Conservation (phyloP, 441 rosid species). For the Adansonia madagascariensis region DNA sequence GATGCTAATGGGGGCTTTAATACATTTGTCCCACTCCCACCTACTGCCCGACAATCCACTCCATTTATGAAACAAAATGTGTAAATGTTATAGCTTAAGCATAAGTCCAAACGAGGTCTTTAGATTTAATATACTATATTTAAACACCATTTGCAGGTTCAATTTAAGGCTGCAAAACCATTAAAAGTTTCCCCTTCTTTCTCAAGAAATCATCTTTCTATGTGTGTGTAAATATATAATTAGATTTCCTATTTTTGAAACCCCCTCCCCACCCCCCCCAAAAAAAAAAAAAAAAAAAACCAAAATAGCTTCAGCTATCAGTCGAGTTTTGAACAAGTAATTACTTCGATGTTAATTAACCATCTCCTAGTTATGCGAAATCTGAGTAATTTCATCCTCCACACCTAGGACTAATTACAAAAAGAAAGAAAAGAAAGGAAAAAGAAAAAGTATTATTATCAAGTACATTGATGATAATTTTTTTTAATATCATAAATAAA, state of each 20-base stretch:
- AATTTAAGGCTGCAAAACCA: background rate
- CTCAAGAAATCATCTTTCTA: background rate
- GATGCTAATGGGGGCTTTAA: background rate
- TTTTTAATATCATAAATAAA: too few relatives aligned
- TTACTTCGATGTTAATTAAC: background rate
- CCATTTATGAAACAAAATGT: background rate
- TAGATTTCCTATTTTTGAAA: too few relatives aligned
- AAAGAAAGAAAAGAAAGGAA: background rate
- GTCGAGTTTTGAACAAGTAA: background rate
- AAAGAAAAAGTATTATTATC: background rate
- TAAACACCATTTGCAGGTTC: too few relatives aligned
- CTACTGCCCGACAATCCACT: background rate
- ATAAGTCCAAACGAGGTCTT: background rate
- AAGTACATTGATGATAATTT: too few relatives aligned
- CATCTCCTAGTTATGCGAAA: background rate
- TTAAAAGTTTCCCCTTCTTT: background rate
- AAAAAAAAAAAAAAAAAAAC: too few relatives aligned
- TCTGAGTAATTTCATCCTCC: background rate
- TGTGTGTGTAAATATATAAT: too few relatives aligned
- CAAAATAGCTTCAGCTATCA: too few relatives aligned
- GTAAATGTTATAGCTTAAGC: background rate
- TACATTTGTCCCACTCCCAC: background rate
- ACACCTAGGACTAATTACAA: background rate
- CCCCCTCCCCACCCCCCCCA: too few relatives aligned
- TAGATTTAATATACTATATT: too few relatives aligned